These are phyloP conservation scores for Hypoxylon sp. DNA, from an alignment of 2,329 filamentous ascomycete species.

Conservation along the genomic window DNA sequence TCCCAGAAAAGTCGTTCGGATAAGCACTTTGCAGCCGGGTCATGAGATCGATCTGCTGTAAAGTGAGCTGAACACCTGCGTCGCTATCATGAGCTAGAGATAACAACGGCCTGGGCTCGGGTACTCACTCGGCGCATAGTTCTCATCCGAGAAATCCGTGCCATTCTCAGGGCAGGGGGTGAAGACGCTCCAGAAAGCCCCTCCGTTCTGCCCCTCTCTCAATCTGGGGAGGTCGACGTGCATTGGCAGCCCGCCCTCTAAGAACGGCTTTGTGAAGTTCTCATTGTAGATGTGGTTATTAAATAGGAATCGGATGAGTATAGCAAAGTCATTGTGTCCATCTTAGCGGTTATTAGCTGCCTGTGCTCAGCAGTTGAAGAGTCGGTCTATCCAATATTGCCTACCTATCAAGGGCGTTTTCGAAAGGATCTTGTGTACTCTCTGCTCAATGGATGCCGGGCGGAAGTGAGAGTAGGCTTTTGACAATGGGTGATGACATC, in stretches of 20 bases:
- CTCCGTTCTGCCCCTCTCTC: constrained; percentile 77
- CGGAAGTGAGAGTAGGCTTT: constrained; percentile 46
- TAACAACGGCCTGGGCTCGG: not conserved
- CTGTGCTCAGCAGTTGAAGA: not conserved
- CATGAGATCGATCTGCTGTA: constrained; percentile 75
- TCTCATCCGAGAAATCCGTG: constrained; percentile 78
- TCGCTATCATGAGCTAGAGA: constrained; percentile 54
- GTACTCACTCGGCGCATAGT: constrained; percentile 73
- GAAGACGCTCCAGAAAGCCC: constrained; percentile 94
- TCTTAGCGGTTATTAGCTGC: constrained; percentile 64
- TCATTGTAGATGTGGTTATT: constrained; percentile 82
- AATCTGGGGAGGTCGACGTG: constrained; percentile 87
- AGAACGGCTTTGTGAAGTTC: constrained; percentile 81
- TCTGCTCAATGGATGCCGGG: constrained; percentile 57
- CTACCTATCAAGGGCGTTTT: constrained; percentile 65
- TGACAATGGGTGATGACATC: constrained; percentile 43
- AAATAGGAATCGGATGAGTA: constrained; percentile 74
- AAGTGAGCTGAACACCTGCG: constrained; percentile 72
- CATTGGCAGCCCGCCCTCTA: constrained; percentile 72
- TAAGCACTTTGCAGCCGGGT: constrained; percentile 66
- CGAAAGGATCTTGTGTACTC: constrained; percentile 61
- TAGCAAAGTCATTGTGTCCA: constrained; percentile 89
- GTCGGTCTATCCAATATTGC: constrained; percentile 49
- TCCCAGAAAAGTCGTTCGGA: constrained; percentile 71
- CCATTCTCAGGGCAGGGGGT: constrained; percentile 80